Percentiles rank a stretch among this genome's conserved stretches.
Evolutionary conservation across 2,329 filamentous ascomycete species (phyloP).

Genomic region (Ampelomyces quisqualis): DNA sequence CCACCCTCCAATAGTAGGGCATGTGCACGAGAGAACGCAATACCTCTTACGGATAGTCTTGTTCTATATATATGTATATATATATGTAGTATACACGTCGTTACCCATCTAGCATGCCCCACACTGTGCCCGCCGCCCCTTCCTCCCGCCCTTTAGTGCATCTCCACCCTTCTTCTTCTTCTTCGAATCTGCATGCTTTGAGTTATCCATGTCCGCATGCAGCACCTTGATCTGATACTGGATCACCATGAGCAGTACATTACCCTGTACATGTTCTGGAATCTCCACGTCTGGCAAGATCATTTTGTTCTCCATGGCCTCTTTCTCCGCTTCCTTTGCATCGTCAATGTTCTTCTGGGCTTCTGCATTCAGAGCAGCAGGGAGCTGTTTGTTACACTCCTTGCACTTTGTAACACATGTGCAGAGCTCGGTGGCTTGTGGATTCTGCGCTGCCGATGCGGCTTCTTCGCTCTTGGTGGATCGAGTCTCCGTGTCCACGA

Average conservation of each 20-base stretch:
- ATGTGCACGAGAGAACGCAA: no score
- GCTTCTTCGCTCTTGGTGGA: not conserved
- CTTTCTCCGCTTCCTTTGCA: conserved; percentile 10
- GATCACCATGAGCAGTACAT: conserved; percentile 34
- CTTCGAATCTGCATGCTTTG: conserved; percentile 20
- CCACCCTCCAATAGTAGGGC: no score
- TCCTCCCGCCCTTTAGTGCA: not conserved
- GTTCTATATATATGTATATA: no score
- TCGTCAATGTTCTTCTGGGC: conserved; percentile 10
- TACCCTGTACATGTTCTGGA: conserved; percentile 25
- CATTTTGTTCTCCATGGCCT: conserved; percentile 21
- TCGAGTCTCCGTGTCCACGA: no score
- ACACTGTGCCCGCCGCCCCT: not conserved
- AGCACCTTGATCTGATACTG: conserved; percentile 41
- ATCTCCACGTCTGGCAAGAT: conserved; percentile 26
- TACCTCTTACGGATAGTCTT: no score
- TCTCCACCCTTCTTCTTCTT: conserved; percentile 11
- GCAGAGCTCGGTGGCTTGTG: conserved; percentile 12
- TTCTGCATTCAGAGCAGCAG: not conserved
- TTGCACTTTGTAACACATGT: conserved; percentile 19
- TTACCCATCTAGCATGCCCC: not conserved
- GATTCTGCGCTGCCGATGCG: no score
- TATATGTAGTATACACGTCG: no score
- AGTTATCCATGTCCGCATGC: conserved; percentile 41
- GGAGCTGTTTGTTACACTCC: conserved; percentile 21